These are phyloP conservation scores for Eimeria tenella DNA, from an alignment of 169 alveolate species.

Conservation along the genomic window DNA sequence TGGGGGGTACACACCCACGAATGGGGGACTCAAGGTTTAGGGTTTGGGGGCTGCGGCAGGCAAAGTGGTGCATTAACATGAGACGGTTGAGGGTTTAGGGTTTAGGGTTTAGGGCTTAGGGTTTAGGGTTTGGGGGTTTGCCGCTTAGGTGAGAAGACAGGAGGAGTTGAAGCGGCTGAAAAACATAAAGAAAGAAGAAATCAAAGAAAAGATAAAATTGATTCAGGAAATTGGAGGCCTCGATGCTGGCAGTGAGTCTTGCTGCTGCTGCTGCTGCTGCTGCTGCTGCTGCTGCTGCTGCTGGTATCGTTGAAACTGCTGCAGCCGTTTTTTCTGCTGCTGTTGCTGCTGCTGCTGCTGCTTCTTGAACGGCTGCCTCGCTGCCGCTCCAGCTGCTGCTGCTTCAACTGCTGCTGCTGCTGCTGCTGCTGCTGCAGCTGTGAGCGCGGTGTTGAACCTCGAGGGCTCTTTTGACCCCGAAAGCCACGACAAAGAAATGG, in stretches of 20 bases:
- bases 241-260: conserved; percentile 79
- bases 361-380: no score
- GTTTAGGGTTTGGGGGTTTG: neutral
- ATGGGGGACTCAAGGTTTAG: no score
- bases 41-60: neutral
- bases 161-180: conserved; percentile 89
- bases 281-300: neutral
- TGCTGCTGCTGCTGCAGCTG: neutral
- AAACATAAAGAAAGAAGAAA: conserved; percentile 87
- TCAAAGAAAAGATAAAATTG: conserved; percentile 84
- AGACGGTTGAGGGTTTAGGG: neutral
- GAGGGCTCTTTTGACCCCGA: conserved; percentile 89
- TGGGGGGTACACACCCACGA: no score
- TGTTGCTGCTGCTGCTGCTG: no score
- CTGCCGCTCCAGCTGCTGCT: no score
- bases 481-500: conserved; percentile 89
- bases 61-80: neutral
- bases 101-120: neutral
- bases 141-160: conserved; percentile 46
- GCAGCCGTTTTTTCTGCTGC: no score
- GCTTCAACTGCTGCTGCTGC: no score
- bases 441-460: conserved; percentile 67
- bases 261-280: neutral
- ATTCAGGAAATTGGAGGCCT: conserved; percentile 86
- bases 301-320: no score